Base-by-base conservation (phyloP, 257 asterid species). In the Capsicum baccatum region DNA sequence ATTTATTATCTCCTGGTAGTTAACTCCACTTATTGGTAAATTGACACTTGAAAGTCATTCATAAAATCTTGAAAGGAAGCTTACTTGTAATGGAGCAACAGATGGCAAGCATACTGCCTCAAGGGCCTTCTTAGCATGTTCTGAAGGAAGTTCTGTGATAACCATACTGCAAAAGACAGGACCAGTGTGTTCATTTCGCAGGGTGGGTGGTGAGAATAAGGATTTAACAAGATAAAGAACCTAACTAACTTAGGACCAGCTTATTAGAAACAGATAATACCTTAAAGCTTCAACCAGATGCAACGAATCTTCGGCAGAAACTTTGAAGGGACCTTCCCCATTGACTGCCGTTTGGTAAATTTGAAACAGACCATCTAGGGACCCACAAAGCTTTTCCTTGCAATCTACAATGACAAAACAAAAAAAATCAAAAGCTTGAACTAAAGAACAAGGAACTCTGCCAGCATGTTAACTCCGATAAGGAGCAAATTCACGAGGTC, bases 201-300 rank as follows among this genome's bases (percentile, higher is more conserved):
- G 60, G 44, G 80, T 19, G 80, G 42, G 60, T 48, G 60, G 80
- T 48, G 42, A 50, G 44, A 19, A n/a, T 74, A 50, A 12, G 63
- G 26, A 52, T 83, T 67, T 66, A 83, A 83, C 50, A 83, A 55
- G 68, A 83, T 12, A 44, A 67, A 52, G 80, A 54, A 15, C 17
- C 48, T 52, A 48, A 39, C 55, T 69, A 42, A 76, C 81, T 76
- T 52, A 52, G 81, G 14, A 76, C 52, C 15, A 82, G 83, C 68
- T 74, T 86, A 21, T 17, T 57, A 79, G 73, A 60, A 85, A 74
- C 64, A 82, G 83, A 26, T 37, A 83, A 79, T 91, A 97, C 99
- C 99, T 97, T 85, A 97, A 87, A 83, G 99, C 98, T 91, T 97
- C 99, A 59, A 95, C 99, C 21, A 97, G 90, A 91, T 95, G 92